Evolutionary conservation across 106 monocot species (phyloP).

Genomic region (Narthecium ossifragum): DNA sequence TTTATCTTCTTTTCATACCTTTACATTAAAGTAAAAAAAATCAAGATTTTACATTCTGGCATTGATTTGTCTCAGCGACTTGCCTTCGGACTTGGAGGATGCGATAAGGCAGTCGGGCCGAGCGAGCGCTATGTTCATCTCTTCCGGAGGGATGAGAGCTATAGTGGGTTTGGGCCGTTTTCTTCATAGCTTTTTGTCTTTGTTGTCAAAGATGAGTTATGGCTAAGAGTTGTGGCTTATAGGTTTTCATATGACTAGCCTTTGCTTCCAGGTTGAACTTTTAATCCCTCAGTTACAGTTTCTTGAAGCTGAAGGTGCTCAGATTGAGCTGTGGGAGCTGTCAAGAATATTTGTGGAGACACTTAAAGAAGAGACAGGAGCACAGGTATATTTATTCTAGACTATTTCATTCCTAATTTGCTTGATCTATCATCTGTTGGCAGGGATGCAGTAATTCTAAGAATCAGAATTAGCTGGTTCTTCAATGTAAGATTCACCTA

Average conservation of each 20-base stretch:
- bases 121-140: conserved; percentile 51
- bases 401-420: no score
- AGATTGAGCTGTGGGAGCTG: conserved; percentile 79
- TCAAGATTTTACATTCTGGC: neutral
- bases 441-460: no score
- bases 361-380: conserved; percentile 50
- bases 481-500: no score
- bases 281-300: conserved; percentile 89
- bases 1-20: neutral
- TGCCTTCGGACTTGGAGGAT: conserved; percentile 77
- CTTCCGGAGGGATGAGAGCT: conserved; percentile 76
- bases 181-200: neutral
- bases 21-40: neutral
- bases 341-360: conserved; percentile 85
- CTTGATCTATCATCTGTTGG: no score
- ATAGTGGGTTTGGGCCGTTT: conserved; percentile 40
- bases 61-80: conserved; percentile 38
- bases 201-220: neutral
- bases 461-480: no score
- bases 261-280: conserved; percentile 65
- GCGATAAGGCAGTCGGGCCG: conserved; percentile 73
- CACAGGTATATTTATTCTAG: conserved; percentile 41
- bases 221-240: neutral
- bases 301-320: conserved; percentile 93
- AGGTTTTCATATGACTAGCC: neutral